Evolutionary conservation across 106 monocot genomes (phyloP).

Genomic region (Chionographis japonica): DNA sequence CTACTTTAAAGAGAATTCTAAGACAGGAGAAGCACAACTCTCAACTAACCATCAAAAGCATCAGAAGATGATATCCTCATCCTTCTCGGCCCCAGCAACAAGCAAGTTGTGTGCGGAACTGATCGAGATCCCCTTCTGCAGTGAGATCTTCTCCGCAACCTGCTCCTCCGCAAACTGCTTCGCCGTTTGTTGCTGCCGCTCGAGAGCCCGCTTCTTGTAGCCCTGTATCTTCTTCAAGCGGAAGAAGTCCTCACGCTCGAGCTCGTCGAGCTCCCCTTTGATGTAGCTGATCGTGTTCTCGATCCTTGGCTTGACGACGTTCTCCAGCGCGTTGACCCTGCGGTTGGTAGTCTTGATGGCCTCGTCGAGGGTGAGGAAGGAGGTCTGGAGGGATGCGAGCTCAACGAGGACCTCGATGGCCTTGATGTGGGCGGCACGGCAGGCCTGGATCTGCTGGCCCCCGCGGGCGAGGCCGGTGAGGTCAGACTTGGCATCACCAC

Average conservation of each 20-base stretch:
- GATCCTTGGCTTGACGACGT: slow-evolving; percentile 85
- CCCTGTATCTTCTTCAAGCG: slow-evolving; percentile 95
- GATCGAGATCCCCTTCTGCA: slow-evolving; percentile 65
- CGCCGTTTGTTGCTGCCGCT: slow-evolving; percentile 49
- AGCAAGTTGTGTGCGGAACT: slow-evolving; percentile 49
- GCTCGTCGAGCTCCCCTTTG: slow-evolving; percentile 87
- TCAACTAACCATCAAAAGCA: no score
- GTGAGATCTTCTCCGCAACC: slow-evolving; percentile 31
- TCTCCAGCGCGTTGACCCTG: slow-evolving; percentile 92
- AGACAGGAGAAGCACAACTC: no score
- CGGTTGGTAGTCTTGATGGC: slow-evolving; percentile 98
- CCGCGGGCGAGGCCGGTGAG: slow-evolving; percentile 86
- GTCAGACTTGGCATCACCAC: slow-evolving; percentile 34
- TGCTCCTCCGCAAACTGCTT: slow-evolving; percentile 49
- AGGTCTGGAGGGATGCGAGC: slow-evolving; percentile 93
- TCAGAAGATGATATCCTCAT: slow-evolving; percentile 91
- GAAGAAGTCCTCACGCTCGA: slow-evolving; percentile 98
- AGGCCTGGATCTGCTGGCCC: slow-evolving; percentile 84
- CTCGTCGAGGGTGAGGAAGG: slow-evolving; percentile 89
- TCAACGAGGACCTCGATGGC: slow-evolving; percentile 93
- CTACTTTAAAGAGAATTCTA: no score
- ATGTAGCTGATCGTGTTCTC: slow-evolving; percentile 97
- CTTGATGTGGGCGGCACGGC: slow-evolving; percentile 71
- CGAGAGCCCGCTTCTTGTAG: slow-evolving; percentile 80
- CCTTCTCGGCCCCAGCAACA: slow-evolving; percentile 49